Percentiles rank a stretch among this genome's conserved stretches.
These are phyloP conservation scores for Penicillium simplicissimum DNA, from an alignment of 495 filamentous ascomycete species.

Conservation along the genomic window DNA sequence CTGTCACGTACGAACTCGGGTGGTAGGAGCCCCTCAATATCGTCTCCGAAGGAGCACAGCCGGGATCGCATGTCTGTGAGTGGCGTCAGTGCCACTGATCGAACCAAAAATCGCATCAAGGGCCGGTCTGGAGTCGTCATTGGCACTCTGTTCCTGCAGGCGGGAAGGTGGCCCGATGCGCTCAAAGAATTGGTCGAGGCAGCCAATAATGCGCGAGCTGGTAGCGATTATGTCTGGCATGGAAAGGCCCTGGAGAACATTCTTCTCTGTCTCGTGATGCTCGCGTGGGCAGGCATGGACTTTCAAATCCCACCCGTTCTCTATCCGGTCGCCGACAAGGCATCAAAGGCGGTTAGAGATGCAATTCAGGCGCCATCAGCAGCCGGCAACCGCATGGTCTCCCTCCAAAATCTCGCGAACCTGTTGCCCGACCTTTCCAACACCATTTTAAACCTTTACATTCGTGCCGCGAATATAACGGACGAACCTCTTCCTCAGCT, in stretches of 20 bases:
- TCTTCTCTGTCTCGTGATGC: constrained; percentile 76
- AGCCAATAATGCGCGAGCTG: constrained; percentile 70
- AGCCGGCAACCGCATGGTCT: constrained; percentile 52
- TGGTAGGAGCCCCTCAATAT: constrained; percentile 35
- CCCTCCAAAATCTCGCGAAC: constrained; percentile 61
- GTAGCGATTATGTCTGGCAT: constrained; percentile 94
- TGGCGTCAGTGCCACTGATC: constrained; percentile 79
- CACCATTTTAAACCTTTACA: constrained; percentile 80
- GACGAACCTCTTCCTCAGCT: constrained; percentile 80
- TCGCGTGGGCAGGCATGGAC: constrained; percentile 81
- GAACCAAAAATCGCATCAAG: constrained; percentile 78
- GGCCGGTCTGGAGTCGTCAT: constrained; percentile 78
- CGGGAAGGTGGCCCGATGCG: constrained; percentile 88
- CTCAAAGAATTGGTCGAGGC: constrained; percentile 82
- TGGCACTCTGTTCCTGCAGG: constrained; percentile 82
- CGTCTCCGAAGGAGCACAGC: constrained; percentile 53
- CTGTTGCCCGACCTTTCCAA: constrained; percentile 75
- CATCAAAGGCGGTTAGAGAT: constrained; percentile 50
- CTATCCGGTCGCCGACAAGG: constrained; percentile 59
- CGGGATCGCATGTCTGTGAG: constrained; percentile 82
- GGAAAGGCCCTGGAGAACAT: constrained; percentile 91
- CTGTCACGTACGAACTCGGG: constrained; percentile 40
- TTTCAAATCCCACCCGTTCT: constrained; percentile 75
- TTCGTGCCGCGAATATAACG: constrained; percentile 68
- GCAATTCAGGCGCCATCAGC: constrained; percentile 37